phyloP scores from a whole-genome alignment of 2,329 filamentous ascomycete genomes.

The Penicillium olsonii region DNA sequence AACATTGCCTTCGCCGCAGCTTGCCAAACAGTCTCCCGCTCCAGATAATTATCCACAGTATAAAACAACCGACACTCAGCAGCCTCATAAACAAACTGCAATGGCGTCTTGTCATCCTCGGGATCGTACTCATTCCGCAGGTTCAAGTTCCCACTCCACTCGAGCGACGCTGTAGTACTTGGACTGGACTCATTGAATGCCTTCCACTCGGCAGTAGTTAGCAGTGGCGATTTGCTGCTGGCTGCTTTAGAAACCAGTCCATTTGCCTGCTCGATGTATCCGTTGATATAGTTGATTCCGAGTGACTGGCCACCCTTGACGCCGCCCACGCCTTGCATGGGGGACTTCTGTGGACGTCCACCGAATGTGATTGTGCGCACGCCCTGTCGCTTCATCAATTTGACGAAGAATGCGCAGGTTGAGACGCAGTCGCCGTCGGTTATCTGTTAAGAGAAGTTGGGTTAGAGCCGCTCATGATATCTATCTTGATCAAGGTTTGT shows the following conservation, averaged over 20 bases:
- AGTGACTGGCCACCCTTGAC: constrained; percentile 55
- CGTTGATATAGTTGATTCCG: constrained; percentile 28
- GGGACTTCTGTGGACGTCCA: constrained; percentile 55
- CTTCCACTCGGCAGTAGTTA: constrained; percentile 21
- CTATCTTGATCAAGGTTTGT: too few relatives aligned
- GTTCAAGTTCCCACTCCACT: constrained; percentile 43
- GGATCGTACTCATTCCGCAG: constrained; percentile 48
- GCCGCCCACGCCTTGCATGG: constrained; percentile 68
- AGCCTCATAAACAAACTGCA: constrained; percentile 63
- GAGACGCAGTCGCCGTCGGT: constrained; percentile 61
- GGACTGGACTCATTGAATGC: constrained; percentile 20
- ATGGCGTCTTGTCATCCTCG: constrained; percentile 48
- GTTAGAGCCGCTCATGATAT: background rate
- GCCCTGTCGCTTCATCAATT: constrained; percentile 56
- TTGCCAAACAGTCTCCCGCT: constrained; percentile 57
- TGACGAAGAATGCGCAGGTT: constrained; percentile 60
- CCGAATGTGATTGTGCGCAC: constrained; percentile 62
- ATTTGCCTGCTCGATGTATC: constrained; percentile 21
- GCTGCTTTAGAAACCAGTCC: constrained; percentile 15
- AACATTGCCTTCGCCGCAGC: constrained; percentile 35
- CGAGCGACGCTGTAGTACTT: constrained; percentile 11
- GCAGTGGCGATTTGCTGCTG: constrained; percentile 15
- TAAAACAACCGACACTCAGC: constrained; percentile 65
- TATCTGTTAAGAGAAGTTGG: constrained; percentile 31
- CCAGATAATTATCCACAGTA: constrained; percentile 54